Base-by-base conservation (phyloP, 257 asterid species). In the Solanum sejunctum region DNA sequence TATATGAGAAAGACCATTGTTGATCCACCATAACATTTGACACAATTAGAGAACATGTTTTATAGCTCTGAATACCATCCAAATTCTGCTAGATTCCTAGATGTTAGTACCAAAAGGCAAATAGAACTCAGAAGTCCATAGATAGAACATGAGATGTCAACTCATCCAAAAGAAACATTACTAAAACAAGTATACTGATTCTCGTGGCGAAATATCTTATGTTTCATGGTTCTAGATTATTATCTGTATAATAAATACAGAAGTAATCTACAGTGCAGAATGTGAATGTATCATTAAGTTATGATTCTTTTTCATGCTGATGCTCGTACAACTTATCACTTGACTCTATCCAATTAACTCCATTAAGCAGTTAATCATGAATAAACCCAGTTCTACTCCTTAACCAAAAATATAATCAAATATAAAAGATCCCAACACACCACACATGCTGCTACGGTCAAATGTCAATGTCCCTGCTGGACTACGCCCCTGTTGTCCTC, bases 401-500 rank as follows among this genome's bases (percentile, higher is more conserved):
- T 47, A 75, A 15, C 45, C 23, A 23, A 23, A 71, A 16, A 60
- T 0, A 17, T 82, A 16, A 47, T 56, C 61, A 23, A 49, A 75
- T 75, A 10, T 23, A 80, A 72, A 13, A 26, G 57, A 89, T 73
- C 28, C 26, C 61, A 21, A 85, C 97, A 9, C 86, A 95, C 99
- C 98, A 78, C 99, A 96, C 97, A 96, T 91, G 93, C 94, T 93
- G 78, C 85, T 86, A 23, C 97, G 97, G 80, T 89, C 94, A 85
- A 96, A 92, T 32, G 98, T 96, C 83, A 95, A 87, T 20, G 99
- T 95, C 86, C 89, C 98, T 17, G 99, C 98, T 43, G 90, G 92
- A 85, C 95, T 91, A n/a, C 79, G 95, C 17, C 60, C 83, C 85
- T 78, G 91, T 55, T 88, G 84, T 73, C 87, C 95, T 66, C 95